These are phyloP conservation scores for Paramyrothecium roridum DNA, from an alignment of 2,329 filamentous ascomycete species.

Conservation along the genomic window DNA sequence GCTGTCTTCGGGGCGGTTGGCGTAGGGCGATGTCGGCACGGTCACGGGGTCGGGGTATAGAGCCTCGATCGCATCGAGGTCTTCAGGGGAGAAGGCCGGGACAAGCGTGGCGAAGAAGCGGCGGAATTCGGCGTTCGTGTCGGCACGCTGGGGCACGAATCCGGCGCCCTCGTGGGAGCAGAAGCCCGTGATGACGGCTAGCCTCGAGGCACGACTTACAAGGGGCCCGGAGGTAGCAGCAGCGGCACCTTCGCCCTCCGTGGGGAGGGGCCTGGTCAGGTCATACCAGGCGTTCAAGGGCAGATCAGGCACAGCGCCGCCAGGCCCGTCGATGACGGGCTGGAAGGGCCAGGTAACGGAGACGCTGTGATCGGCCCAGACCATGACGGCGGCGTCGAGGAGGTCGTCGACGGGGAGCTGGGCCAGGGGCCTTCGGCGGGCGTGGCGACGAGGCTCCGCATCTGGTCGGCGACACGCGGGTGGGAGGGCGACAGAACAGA, in stretches of 20 bases:
- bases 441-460: constrained; percentile 21
- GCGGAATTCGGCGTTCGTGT: constrained; percentile 49
- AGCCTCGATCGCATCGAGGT: constrained; percentile 51
- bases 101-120: constrained; percentile 61
- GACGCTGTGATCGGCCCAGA: constrained; percentile 41
- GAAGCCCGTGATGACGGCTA: constrained; percentile 62
- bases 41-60: constrained; percentile 61
- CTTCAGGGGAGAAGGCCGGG: constrained; percentile 48
- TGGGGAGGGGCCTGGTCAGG: constrained; percentile 45
- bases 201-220: background rate
- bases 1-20: constrained; percentile 19
- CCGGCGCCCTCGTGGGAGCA: constrained; percentile 66
- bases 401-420: constrained; percentile 48
- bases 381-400: constrained; percentile 38
- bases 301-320: constrained; percentile 16
- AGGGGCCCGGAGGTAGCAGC: background rate
- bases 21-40: constrained; percentile 33
- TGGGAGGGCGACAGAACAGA: constrained; percentile 52
- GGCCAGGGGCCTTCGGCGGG: constrained; percentile 26
- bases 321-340: constrained; percentile 49
- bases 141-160: constrained; percentile 54
- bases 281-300: constrained; percentile 59
- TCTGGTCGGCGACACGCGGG: constrained; percentile 53
- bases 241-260: background rate
- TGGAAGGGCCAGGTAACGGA: constrained; percentile 63